Base-by-base conservation (phyloP, 495 filamentous ascomycete species). In the Neohortaea acidophila region DNA sequence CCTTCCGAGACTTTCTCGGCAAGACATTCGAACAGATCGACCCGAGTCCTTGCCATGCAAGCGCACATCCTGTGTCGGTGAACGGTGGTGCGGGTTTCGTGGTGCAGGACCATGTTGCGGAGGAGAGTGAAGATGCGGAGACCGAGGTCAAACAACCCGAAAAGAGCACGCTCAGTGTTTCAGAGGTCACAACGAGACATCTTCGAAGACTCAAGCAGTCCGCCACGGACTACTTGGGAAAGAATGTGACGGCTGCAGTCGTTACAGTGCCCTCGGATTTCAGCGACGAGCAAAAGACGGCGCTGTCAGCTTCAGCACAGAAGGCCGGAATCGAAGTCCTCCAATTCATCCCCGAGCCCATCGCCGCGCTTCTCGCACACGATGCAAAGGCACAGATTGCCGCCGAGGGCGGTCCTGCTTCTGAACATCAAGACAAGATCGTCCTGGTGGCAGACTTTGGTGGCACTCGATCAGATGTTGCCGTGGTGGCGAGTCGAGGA, bases 21-120 rank as follows among this genome's bases (percentile, higher is more conserved):
- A 82, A 93, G 72, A 76, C 75, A 39, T 91, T 86, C 72, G 82
- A 86, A 65, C 81, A 80, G 40, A 89, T 97, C 68, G 89, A 97
- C 62, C 82, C 91, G 34, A 92, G 82, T 21, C 81, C 89, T 53
- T 85, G 79, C 66, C 89, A 96, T 57, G 75, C 82, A 44, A 92
- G 87, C 28, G 81, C 85, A 31, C 89, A 94, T 61, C 91, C 89
- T 39, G 59, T 80, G 54, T 81, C 87, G 48, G 58, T 64, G 53
- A 72, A 76, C 31, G 43, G 43, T 10, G 22, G 9, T 3, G 46
- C 36, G 4, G 43, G 36, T 3, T 44, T 45, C 22, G 15, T 13
- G 8, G 46, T 49, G 27, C 41, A 41, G 28, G 41, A 49, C 36
- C 18, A 36, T 23, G 10, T 17, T 33, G 21, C 4, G 17, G 30